Evolutionary conservation across 2,329 filamentous ascomycete genomes (phyloP), one percentile per base, ranked within the genome.

Genomic region (Piedraia hortae): DNA sequence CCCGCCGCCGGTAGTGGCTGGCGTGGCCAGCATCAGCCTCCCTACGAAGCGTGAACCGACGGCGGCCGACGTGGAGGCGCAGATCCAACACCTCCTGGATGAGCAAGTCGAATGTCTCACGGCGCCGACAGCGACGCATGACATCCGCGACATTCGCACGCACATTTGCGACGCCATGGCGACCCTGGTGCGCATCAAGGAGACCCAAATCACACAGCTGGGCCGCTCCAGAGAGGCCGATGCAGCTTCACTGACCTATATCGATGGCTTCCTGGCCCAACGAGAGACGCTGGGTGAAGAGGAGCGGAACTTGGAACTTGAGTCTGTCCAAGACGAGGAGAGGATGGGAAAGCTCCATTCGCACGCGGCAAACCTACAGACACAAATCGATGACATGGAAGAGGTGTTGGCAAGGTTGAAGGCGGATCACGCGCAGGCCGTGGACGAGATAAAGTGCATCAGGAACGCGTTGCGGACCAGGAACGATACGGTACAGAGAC

Each of bases 401-500:
- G 53, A 62, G 34, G 58, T 59, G 31, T 48, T 80, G 2, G 48
- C 53, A 12, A 53, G 53, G 3, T 51, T 77, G 45, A 62, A 62
- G 33, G 56, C 53, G 20, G 51, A 59, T 13, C 61, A 64, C 31
- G 48, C 54, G n/a, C 56, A 54, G 37, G 42, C 78, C 1, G 45
- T 58, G 28, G 53, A 54, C 3, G 54, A 61, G 34, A 60, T 74
- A 20, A 52, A 59, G 4, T 62, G 68, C 24, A 54, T 63, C 2
- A 55, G 56, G 29, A 77, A 67, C 32, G 54, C 56, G 24, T 51
- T 67, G 16, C 70, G 77, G 38, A 65, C 70, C 2, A 63, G 62
- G n/a, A 41, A 77, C 8, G 72, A 67, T 24, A 67, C 68, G 1
- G 78, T 75, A 39, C 60, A 56, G 10, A 59, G 65, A 2, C 67